Evolutionary conservation across 768 basidiomycete genomes (phyloP), one percentile per base, ranked within the genome.

Genomic region (Dacryopinax spathularia): DNA sequence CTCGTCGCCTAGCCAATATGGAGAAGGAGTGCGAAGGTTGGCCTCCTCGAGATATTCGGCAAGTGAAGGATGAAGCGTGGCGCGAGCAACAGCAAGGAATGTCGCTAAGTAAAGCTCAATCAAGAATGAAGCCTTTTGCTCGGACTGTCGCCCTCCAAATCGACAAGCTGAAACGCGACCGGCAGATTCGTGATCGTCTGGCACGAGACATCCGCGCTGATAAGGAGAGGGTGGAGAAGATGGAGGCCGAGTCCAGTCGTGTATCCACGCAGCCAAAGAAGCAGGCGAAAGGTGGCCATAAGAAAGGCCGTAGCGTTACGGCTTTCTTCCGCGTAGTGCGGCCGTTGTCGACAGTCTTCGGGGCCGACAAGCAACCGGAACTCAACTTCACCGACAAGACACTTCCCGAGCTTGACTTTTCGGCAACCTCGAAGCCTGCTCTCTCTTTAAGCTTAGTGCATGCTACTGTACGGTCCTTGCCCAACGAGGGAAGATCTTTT

Each of bases 331-430:
- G 66, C 2, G 66, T 66, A 2, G 66, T 91, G 85, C 81, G 89
- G n/a, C 90, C 89, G 1, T 84, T 91, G 61, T 92, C 90, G 16
- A 90, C 84, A 65, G 90, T 90, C 1, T 91, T 91, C 70, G 84
- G 84, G 20, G 82, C 85, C 44, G 85, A 87, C 60, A 77, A 79
- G 29, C 73, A 39, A 41, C 33, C 62, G 33, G 48, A 33, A 16
- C 3, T 35, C 41, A 18, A 36, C 39, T 36, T 27, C 34, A 37
- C 9, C 31, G 25, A 16, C 68, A 60, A 31, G 81, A 80, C 64
- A 86, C 86, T 0, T 79, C 87, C 82, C 0, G 88, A 92, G 68
- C 76, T 92, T 61, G 88, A 91, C 70, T 91, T 91, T 68, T 67
- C 75, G 6, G 80, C 88, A 0, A 77, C 78, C n/a, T 80, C 83